Evolutionary conservation across 2,329 filamentous ascomycete species (phyloP).

Genomic region (Tolypocladium pustulatum): DNA sequence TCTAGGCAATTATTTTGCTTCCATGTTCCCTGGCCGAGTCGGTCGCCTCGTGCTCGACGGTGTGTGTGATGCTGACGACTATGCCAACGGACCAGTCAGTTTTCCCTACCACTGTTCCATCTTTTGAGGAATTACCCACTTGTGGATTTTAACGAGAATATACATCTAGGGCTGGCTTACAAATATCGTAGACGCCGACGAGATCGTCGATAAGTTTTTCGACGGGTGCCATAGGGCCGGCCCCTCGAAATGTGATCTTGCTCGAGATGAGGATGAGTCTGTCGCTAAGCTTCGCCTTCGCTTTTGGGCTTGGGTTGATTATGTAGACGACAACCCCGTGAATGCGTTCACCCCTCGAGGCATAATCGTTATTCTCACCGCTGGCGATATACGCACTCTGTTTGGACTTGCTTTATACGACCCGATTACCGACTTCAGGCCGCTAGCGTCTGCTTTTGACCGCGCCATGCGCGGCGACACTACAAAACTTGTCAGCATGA

Average conservation of each 20-base stretch:
- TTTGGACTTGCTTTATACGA: too few relatives aligned
- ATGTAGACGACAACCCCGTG: too few relatives aligned
- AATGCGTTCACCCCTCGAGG: too few relatives aligned
- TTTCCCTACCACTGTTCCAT: neutral
- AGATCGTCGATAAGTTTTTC: neutral
- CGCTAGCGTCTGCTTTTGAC: neutral
- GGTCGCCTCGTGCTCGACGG: neutral
- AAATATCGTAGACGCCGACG: neutral
- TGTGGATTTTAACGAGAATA: too few relatives aligned
- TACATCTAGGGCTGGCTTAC: neutral
- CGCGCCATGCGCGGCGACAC: neutral
- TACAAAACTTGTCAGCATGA: too few relatives aligned
- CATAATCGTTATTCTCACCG: too few relatives aligned
- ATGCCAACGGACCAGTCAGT: neutral
- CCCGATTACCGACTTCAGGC: neutral
- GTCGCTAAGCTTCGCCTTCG: neutral
- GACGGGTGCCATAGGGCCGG: neutral
- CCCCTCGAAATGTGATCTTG: neutral
- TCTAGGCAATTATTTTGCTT: neutral
- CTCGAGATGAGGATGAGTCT: neutral
- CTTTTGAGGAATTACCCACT: too few relatives aligned
- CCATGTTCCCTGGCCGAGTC: neutral
- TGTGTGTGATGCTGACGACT: neutral
- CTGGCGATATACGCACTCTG: too few relatives aligned
- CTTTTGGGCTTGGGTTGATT: neutral